Percentiles rank a stretch among this genome's conserved stretches.
These are phyloP conservation scores for Nicotiana attenuata DNA, from an alignment of 257 asterid species.

Conservation along the genomic window DNA sequence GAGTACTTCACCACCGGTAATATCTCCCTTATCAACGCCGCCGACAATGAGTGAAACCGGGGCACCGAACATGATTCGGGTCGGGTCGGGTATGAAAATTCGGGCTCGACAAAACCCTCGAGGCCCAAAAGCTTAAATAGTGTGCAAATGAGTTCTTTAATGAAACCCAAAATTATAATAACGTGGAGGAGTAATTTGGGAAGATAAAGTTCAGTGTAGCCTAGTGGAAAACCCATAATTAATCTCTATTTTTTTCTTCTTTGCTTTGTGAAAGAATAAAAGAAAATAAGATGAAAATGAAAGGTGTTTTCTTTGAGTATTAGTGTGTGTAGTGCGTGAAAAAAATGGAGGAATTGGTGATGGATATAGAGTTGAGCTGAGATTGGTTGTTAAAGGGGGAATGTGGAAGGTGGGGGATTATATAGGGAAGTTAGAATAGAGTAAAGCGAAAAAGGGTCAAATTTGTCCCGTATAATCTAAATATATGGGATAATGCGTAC, in stretches of 20 bases:
- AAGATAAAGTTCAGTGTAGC: slow-evolving; percentile 58
- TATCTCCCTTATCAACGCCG: slow-evolving; percentile 8
- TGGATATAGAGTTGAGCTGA: background rate
- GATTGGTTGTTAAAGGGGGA: slow-evolving; percentile 1
- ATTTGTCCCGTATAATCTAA: too few species aligned
- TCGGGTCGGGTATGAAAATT: slow-evolving; percentile 13
- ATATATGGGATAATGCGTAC: too few species aligned
- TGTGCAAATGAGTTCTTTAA: slow-evolving; percentile 33
- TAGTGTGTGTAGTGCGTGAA: background rate
- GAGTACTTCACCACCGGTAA: slow-evolving; percentile 4
- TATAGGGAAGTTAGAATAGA: slow-evolving; percentile 15
- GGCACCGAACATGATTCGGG: background rate
- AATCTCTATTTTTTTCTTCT: too few species aligned
- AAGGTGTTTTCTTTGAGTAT: background rate
- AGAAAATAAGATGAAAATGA: background rate
- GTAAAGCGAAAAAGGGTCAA: too few species aligned
- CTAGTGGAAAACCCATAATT: slow-evolving; percentile 89
- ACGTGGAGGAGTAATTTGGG: slow-evolving; percentile 57
- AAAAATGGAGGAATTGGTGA: background rate
- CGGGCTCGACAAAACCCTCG: slow-evolving; percentile 45
- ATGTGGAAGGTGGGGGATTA: background rate
- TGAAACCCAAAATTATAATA: slow-evolving; percentile 43
- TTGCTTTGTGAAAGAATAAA: too few species aligned
- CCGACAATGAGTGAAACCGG: background rate
- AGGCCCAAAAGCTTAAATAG: slow-evolving; percentile 45